Percentiles rank a stretch among this genome's conserved stretches.
These are phyloP conservation scores for Bonia amplexicaulis DNA, from an alignment of 176 grass and related monocot species.

Conservation along the genomic window DNA sequence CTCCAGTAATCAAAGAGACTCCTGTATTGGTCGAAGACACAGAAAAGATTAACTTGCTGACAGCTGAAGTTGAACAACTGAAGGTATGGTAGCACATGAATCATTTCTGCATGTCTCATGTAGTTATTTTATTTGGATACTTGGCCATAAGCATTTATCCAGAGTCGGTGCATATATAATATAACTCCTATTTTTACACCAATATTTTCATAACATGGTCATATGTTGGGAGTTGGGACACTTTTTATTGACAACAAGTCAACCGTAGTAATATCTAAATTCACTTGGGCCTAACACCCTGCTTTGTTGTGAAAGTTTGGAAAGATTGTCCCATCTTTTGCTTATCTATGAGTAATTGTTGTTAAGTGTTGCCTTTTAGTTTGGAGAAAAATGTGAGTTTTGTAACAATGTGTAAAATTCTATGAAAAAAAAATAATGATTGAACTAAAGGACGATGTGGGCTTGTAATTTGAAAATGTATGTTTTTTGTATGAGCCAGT, in stretches of 20 bases:
- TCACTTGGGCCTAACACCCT: neutral
- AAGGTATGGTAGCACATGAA: constrained; percentile 54
- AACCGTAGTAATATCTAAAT: neutral
- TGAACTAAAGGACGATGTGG: neutral
- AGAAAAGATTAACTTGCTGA: constrained; percentile 74
- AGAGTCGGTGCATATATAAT: neutral
- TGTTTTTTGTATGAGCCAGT: constrained; percentile 10
- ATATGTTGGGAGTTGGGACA: neutral
- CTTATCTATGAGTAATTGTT: constrained; percentile 12
- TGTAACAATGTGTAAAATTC: neutral
- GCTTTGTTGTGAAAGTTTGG: neutral
- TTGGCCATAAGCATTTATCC: neutral
- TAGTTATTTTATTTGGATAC: neutral
- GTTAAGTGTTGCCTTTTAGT: neutral
- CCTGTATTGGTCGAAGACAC: constrained; percentile 82
- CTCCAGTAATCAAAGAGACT: constrained; percentile 91
- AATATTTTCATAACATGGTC: neutral
- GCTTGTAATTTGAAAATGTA: constrained; percentile 3
- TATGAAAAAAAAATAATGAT: neutral
- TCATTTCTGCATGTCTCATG: constrained; percentile 10
- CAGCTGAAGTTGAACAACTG: constrained; percentile 61
- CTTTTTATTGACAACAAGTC: constrained; percentile 7
- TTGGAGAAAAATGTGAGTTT: neutral
- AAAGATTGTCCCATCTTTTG: neutral
- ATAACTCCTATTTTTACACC: neutral